phyloP scores from a whole-genome alignment of 1,284 basidiomycete species.

The Rhodotorula mucilaginosa region DNA sequence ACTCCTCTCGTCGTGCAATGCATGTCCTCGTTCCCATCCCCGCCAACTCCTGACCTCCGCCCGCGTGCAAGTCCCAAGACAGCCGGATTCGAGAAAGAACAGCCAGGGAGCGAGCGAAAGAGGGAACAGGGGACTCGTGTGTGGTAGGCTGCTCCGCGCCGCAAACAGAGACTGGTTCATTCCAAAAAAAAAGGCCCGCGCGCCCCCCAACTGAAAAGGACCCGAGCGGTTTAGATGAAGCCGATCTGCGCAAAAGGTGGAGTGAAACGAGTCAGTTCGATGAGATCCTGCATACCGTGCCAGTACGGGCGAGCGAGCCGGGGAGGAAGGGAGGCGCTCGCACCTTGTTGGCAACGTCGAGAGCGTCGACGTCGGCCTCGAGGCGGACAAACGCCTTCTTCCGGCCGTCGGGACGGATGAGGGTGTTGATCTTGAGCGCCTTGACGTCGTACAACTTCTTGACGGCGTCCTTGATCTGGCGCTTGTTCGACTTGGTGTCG shows the following conservation, averaged over 20 bases:
- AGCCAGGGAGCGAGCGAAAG: too few relatives aligned
- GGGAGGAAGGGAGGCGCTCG: conserved; percentile 46
- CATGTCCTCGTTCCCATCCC: too few relatives aligned
- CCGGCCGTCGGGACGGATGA: conserved; percentile 97
- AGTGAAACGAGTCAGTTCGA: neutral
- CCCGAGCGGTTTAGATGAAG: conserved; percentile 62
- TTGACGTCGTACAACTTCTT: conserved; percentile 99
- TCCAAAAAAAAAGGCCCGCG: neutral
- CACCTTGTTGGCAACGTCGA: conserved; percentile 99
- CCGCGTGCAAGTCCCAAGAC: too few relatives aligned
- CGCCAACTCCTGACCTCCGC: too few relatives aligned
- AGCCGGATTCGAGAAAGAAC: too few relatives aligned
- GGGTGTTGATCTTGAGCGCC: conserved; percentile 93
- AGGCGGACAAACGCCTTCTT: conserved; percentile 99
- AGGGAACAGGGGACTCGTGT: too few relatives aligned
- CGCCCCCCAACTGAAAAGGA: neutral
- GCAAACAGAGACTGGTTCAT: neutral
- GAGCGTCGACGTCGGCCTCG: conserved; percentile 91
- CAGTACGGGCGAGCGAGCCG: neutral
- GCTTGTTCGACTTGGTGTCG: conserved; percentile 93
- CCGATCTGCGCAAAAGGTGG: conserved; percentile 60
- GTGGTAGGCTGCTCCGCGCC: neutral
- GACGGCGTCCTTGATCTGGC: conserved; percentile 97
- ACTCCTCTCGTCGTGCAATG: too few relatives aligned
- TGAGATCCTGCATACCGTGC: neutral